phyloP scores from a whole-genome alignment of 129 eudicot genomes.

The Centrapalus pauciflorus region DNA sequence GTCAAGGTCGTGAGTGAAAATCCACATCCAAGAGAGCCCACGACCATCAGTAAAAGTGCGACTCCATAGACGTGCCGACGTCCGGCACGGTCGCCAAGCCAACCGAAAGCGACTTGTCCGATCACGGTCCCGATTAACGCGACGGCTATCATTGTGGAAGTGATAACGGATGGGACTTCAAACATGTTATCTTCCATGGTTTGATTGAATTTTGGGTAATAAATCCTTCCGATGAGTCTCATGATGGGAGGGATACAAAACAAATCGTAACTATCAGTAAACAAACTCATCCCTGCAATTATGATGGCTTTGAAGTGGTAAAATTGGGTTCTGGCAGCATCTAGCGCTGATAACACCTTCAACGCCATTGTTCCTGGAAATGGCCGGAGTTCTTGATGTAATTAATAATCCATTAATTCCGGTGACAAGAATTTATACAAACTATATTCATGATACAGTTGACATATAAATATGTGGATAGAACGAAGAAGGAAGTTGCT shows the following conservation, averaged over 20 bases:
- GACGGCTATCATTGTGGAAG: conserved; percentile 27
- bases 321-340: conserved; percentile 38
- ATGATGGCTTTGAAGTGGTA: conserved; percentile 55
- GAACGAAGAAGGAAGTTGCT: background rate
- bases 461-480: background rate
- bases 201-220: conserved; percentile 18
- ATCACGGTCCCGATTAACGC: conserved; percentile 42
- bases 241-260: conserved; percentile 47
- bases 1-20: conserved; percentile 28
- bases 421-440: conserved; percentile 11
- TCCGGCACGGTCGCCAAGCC: conserved; percentile 40
- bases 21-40: conserved; percentile 41
- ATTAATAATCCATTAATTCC: no score
- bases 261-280: conserved; percentile 49
- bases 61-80: conserved; percentile 36
- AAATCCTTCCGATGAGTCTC: conserved; percentile 38
- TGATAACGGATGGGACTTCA: conserved; percentile 19
- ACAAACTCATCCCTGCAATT: conserved; percentile 57
- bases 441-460: no score
- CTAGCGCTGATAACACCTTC: conserved; percentile 41
- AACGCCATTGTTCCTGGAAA: conserved; percentile 16
- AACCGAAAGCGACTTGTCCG: conserved; percentile 41
- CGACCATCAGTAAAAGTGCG: conserved; percentile 35
- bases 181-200: background rate
- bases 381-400: background rate